Conservation (phyloP, 345 rosid species). For the Dipteronia sinensis region DNA sequence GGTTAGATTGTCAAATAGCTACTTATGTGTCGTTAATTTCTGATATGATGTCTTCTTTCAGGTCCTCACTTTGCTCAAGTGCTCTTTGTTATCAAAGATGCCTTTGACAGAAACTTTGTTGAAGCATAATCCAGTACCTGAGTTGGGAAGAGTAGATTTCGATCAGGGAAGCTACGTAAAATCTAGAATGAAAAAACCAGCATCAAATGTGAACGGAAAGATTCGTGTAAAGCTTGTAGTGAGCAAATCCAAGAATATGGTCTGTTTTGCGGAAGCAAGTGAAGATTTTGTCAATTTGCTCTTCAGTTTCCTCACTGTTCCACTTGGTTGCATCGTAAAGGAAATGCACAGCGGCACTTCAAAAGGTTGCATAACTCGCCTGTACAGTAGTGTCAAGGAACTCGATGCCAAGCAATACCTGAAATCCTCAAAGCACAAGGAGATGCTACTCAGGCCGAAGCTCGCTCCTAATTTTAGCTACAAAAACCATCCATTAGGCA, state of each 20-base stretch:
- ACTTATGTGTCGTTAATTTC: too few species aligned
- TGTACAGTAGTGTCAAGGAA: constrained; percentile 11
- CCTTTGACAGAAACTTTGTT: constrained; percentile 27
- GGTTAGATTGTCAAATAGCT: not conserved
- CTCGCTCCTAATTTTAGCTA: constrained; percentile 13
- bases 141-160: not conserved
- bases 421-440: not conserved
- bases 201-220: constrained; percentile 7
- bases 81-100: constrained; percentile 19
- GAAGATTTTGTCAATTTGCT: constrained; percentile 32
- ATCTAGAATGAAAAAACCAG: not conserved
- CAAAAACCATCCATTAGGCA: constrained; percentile 2
- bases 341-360: not conserved
- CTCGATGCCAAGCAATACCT: constrained; percentile 20
- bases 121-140: not conserved
- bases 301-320: constrained; percentile 37
- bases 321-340: constrained; percentile 25
- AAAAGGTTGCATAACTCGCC: constrained; percentile 13
- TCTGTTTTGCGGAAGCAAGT: constrained; percentile 28
- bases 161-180: not conserved
- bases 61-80: constrained; percentile 25
- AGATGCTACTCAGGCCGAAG: constrained; percentile 19
- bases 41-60: constrained; percentile 13
- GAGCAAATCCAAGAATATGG: constrained; percentile 29
- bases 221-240: constrained; percentile 17